Percentiles rank a stretch among this genome's conserved stretches.
These are phyloP conservation scores for Niebla homalea DNA, from an alignment of 495 filamentous ascomycete species.

Conservation along the genomic window DNA sequence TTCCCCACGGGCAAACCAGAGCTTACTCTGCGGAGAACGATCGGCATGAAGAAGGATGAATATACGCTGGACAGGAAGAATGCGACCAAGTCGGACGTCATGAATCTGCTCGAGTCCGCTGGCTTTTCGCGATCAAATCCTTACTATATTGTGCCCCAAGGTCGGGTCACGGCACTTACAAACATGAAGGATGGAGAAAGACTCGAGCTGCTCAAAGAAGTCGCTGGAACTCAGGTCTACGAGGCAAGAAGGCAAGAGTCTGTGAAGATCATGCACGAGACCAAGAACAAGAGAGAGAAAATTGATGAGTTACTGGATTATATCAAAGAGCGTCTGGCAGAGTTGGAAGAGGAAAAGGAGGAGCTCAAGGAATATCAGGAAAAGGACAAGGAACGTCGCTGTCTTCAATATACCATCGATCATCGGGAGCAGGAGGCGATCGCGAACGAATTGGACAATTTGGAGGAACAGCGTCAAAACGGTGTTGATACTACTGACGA, in stretches of 20 bases:
- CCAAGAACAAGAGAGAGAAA: conserved; percentile 83
- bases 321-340: conserved; percentile 75
- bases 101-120: conserved; percentile 89
- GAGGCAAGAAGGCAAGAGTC: conserved; percentile 81
- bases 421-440: conserved; percentile 75
- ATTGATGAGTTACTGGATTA: conserved; percentile 86
- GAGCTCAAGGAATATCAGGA: conserved; percentile 86
- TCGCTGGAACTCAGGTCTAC: conserved; percentile 93
- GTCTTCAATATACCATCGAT: conserved; percentile 89
- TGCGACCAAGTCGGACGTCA: conserved; percentile 85
- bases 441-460: conserved; percentile 58
- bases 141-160: conserved; percentile 98
- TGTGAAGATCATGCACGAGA: conserved; percentile 93
- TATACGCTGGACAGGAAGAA: conserved; percentile 95
- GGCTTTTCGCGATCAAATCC: conserved; percentile 96
- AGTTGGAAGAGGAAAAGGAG: conserved; percentile 94
- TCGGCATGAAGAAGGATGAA: conserved; percentile 96
- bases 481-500: conserved; percentile 75
- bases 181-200: conserved; percentile 96
- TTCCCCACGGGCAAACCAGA: conserved; percentile 91
- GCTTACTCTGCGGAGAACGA: conserved; percentile 79
- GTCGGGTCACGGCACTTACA: conserved; percentile 86
- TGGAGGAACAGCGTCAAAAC: conserved; percentile 68
- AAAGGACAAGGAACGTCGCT: conserved; percentile 84
- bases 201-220: conserved; percentile 83